Evolutionary conservation across 2,329 filamentous ascomycete species (phyloP).

Genomic region (Penicillium paneum): DNA sequence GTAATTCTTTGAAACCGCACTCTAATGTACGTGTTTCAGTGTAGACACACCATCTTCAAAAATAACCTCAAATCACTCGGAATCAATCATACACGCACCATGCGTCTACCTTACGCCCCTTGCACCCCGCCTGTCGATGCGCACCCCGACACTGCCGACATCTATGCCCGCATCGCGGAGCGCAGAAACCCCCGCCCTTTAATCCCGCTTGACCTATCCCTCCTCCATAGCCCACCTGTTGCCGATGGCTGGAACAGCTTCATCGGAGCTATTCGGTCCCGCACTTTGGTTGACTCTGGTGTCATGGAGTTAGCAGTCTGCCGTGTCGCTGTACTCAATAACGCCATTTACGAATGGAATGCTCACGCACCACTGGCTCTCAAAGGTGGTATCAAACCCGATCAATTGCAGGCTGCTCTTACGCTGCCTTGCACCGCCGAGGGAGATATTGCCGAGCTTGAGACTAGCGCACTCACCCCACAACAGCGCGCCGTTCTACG

Average conservation of each 20-base stretch:
- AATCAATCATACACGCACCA: constrained; percentile 13
- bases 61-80: neutral
- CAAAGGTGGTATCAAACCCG: constrained; percentile 34
- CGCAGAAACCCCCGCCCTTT: constrained; percentile 60
- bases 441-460: constrained; percentile 31
- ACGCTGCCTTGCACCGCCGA: constrained; percentile 49
- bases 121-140: constrained; percentile 22
- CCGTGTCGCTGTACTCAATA: constrained; percentile 74
- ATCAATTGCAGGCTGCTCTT: constrained; percentile 53
- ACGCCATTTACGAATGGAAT: constrained; percentile 81
- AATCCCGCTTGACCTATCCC: constrained; percentile 70
- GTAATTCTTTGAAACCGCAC: neutral
- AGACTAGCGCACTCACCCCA: constrained; percentile 47
- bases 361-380: constrained; percentile 68
- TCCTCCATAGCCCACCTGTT: constrained; percentile 70
- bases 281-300: constrained; percentile 46
- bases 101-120: constrained; percentile 26
- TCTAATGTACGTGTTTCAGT: neutral
- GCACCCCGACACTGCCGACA: constrained; percentile 23
- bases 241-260: constrained; percentile 68
- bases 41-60: neutral
- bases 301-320: constrained; percentile 76
- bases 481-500: constrained; percentile 65
- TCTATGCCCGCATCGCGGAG: constrained; percentile 28
- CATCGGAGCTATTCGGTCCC: constrained; percentile 53